Conservation (phyloP, 2,329 filamentous ascomycete genomes). For the Apiospora pterosperma region DNA sequence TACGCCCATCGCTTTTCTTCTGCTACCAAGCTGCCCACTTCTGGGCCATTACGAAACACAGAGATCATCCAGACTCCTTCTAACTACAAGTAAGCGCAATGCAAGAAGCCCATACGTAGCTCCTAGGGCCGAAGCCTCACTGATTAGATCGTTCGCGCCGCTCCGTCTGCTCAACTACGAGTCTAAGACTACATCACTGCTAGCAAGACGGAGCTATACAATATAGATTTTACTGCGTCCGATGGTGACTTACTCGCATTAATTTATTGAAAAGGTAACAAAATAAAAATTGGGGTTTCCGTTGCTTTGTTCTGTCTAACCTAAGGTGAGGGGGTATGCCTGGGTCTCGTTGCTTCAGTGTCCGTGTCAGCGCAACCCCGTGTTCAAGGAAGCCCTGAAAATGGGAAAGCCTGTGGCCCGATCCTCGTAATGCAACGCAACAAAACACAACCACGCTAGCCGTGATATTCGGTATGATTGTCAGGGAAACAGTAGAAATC, state of each 20-base stretch:
- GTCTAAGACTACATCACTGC: not conserved
- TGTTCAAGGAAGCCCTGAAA: constrained; percentile 1
- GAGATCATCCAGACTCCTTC: not conserved
- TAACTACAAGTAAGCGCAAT: not conserved
- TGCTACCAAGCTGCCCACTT: constrained; percentile 1
- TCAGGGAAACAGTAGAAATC: not conserved
- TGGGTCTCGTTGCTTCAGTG: not conserved
- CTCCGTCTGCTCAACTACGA: not conserved
- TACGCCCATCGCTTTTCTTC: not conserved
- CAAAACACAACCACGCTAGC: not conserved
- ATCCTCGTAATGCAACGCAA: not conserved
- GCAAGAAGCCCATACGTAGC: not conserved
- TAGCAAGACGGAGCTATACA: not conserved
- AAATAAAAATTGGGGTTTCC: not conserved
- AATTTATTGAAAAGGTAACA: too few relatives aligned
- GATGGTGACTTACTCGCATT: too few relatives aligned
- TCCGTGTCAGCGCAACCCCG: not conserved
- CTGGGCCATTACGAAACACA: constrained; percentile 1
- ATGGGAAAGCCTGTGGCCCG: not conserved
- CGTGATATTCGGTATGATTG: not conserved
- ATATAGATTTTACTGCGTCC: too few relatives aligned
- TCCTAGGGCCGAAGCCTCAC: not conserved
- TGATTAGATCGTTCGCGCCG: not conserved
- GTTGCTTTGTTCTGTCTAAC: not conserved
- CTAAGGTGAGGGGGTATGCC: not conserved